Evolutionary conservation across 2,329 filamentous ascomycete species (phyloP).

Genomic region (Exophiala bonariae): DNA sequence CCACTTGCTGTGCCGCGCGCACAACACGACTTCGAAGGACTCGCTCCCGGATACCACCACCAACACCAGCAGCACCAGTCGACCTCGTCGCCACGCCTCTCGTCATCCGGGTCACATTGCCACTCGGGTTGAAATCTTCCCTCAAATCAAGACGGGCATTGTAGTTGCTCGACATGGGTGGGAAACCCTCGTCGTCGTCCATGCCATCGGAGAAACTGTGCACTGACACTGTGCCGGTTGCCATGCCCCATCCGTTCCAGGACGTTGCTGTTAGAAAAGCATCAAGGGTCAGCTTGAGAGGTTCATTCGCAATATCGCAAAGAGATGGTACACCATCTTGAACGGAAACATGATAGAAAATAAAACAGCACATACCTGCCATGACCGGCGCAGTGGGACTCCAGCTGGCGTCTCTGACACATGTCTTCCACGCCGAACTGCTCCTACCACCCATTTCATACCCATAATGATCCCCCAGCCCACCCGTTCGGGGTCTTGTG

Average conservation of each 20-base stretch:
- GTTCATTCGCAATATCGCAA: constrained; percentile 10
- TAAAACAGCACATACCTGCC: constrained; percentile 55
- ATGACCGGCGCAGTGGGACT: constrained; percentile 81
- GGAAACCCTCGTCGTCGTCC: constrained; percentile 63
- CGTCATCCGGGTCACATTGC: background rate
- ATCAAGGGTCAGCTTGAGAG: constrained; percentile 18
- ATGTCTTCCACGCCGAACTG: constrained; percentile 65
- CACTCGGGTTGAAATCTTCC: constrained; percentile 40
- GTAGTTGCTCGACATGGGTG: constrained; percentile 59
- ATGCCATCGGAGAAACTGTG: constrained; percentile 73
- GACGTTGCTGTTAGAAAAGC: constrained; percentile 63
- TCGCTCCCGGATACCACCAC: constrained; percentile 28
- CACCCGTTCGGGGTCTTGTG: constrained; percentile 57
- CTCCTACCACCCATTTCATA: constrained; percentile 44
- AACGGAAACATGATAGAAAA: background rate
- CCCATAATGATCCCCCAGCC: constrained; percentile 56
- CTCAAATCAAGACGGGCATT: constrained; percentile 58
- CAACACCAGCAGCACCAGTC: too few species aligned
- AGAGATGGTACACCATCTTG: too few species aligned
- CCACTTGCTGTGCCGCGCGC: constrained; percentile 23
- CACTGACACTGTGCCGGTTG: constrained; percentile 72
- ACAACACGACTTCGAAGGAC: constrained; percentile 27
- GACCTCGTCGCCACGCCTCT: background rate
- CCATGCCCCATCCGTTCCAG: constrained; percentile 76
- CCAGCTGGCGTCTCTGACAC: constrained; percentile 87